These are phyloP conservation scores for Vigna unguiculata DNA, from an alignment of 306 rosid genomes.

Conservation along the genomic window DNA sequence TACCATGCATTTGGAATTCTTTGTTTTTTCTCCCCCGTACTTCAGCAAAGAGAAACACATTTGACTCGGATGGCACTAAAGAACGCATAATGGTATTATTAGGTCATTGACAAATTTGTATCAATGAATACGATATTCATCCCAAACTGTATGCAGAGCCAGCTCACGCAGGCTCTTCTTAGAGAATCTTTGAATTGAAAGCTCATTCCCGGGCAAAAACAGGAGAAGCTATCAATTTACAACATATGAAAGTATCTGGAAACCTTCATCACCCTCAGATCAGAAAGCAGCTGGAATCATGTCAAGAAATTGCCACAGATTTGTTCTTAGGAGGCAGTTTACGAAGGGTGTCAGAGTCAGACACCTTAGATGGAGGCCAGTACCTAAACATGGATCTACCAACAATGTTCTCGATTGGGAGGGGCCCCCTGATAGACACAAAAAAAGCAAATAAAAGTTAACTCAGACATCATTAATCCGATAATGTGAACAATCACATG, in stretches of 20 bases:
- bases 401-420: conserved; percentile 83
- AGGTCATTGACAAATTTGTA: conserved; percentile 51
- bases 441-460: conserved; percentile 33
- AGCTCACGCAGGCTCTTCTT: conserved; percentile 38
- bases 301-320: conserved; percentile 69
- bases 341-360: conserved; percentile 53
- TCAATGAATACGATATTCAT: conserved; percentile 51
- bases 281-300: conserved; percentile 34
- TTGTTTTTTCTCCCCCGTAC: conserved; percentile 2
- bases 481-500: not conserved
- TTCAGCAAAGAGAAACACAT: conserved; percentile 27
- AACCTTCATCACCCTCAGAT: conserved; percentile 36
- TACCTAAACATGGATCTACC: conserved; percentile 92
- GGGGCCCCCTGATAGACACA: conserved; percentile 86
- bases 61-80: conserved; percentile 33
- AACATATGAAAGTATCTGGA: conserved; percentile 46
- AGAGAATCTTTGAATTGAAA: conserved; percentile 40
- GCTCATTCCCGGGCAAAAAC: conserved; percentile 47
- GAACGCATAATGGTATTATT: conserved; percentile 36
- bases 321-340: conserved; percentile 46
- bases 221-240: conserved; percentile 32
- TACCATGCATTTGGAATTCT: conserved; percentile 2
- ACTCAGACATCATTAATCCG: conserved; percentile 13
- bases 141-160: conserved; percentile 35
- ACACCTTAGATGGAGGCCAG: conserved; percentile 91